Conservation (phyloP, 2,329 filamentous ascomycete genomes). For the Venturia carpophila region DNA sequence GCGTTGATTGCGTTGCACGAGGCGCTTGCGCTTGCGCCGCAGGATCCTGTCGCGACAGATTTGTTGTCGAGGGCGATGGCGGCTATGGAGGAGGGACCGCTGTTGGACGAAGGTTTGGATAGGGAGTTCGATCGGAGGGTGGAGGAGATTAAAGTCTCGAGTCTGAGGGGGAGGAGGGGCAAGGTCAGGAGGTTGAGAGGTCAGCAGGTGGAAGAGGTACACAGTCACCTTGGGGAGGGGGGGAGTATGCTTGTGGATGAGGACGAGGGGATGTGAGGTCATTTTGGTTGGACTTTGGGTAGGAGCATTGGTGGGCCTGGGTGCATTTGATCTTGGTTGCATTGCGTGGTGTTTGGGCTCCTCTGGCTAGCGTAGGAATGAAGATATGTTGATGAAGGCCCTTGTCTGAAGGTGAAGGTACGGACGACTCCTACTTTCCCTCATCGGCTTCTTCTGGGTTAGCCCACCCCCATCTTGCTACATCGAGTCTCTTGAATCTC, state of each 20-base stretch:
- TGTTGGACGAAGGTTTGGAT: constrained; percentile 20
- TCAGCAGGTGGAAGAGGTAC: constrained; percentile 35
- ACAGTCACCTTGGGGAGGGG: constrained; percentile 31
- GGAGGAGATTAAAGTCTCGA: constrained; percentile 12
- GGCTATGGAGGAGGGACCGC: constrained; percentile 31
- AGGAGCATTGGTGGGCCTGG: constrained; percentile 4
- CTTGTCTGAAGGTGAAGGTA: too few relatives aligned
- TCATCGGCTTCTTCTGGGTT: background rate
- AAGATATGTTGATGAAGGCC: background rate
- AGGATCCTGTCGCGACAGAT: constrained; percentile 75
- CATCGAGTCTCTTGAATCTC: too few relatives aligned
- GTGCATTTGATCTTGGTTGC: background rate
- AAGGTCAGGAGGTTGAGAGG: constrained; percentile 44
- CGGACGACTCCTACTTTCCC: background rate
- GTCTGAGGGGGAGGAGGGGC: constrained; percentile 37
- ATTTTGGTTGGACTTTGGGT: background rate
- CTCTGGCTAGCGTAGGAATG: background rate
- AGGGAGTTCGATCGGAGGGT: constrained; percentile 42
- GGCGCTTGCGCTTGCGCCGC: constrained; percentile 67
- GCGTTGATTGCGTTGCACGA: constrained; percentile 80
- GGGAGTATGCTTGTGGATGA: constrained; percentile 51
- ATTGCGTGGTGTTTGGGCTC: background rate
- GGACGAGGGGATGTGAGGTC: constrained; percentile 28
- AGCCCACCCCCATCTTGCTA: background rate
- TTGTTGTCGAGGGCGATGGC: constrained; percentile 60